Conservation (phyloP, 2,329 filamentous ascomycete genomes). For the Esteya vermicola region DNA sequence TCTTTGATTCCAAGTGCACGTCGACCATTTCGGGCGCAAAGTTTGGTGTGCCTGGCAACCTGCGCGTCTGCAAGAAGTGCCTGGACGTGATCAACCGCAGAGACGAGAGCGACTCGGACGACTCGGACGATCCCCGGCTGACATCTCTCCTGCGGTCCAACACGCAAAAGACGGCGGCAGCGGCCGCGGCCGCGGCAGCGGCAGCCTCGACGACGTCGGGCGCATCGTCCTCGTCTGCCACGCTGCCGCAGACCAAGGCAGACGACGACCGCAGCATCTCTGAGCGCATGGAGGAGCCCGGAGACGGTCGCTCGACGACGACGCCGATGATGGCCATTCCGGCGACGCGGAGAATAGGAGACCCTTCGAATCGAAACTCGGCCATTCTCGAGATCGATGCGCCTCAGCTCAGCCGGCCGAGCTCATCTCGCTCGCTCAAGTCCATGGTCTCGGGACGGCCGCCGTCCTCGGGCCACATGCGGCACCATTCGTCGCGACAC, state of each 20-base stretch:
- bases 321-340: slow-evolving; percentile 61
- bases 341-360: slow-evolving; percentile 49
- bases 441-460: slow-evolving; percentile 56
- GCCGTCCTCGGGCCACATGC: slow-evolving; percentile 65
- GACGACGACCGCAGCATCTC: slow-evolving; percentile 26
- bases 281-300: slow-evolving; percentile 27
- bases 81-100: slow-evolving; percentile 82
- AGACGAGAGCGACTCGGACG: slow-evolving; percentile 76
- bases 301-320: slow-evolving; percentile 39
- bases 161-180: slow-evolving; percentile 31
- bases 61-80: slow-evolving; percentile 87
- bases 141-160: slow-evolving; percentile 47
- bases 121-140: slow-evolving; percentile 62
- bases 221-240: too few relatives aligned
- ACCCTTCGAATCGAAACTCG: slow-evolving; percentile 65
- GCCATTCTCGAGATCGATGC: slow-evolving; percentile 82
- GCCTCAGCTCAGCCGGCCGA: slow-evolving; percentile 74
- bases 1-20: slow-evolving; percentile 94
- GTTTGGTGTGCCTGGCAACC: slow-evolving; percentile 72
- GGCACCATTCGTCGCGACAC: slow-evolving; percentile 79
- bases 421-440: slow-evolving; percentile 78
- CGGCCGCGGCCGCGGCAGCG: too few relatives aligned
- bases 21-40: slow-evolving; percentile 74
- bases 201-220: too few relatives aligned
- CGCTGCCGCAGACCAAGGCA: slow-evolving; percentile 19